Percentiles rank a stretch among this genome's conserved stretches.
Evolutionary conservation across 768 basidiomycete genomes (phyloP).

Genomic region (Ramaria sp.): DNA sequence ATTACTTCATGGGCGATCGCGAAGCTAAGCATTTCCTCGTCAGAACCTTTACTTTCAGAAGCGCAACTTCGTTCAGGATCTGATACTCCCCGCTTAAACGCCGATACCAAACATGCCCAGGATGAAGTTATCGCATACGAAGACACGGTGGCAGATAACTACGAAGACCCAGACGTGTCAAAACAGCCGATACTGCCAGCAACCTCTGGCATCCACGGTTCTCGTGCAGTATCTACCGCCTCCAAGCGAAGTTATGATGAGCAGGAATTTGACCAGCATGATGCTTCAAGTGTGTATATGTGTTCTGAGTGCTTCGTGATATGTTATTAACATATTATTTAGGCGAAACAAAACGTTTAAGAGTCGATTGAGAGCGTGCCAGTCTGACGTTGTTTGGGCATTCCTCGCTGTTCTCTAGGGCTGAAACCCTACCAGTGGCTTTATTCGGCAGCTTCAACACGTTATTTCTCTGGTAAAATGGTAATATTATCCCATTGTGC

Average conservation of each 20-base stretch:
- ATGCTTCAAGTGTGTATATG: neutral
- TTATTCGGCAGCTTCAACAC: neutral
- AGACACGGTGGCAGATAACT: neutral
- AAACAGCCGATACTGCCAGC: neutral
- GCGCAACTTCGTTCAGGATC: neutral
- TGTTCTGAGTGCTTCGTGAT: neutral
- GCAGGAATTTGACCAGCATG: constrained; percentile 4
- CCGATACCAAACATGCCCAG: neutral
- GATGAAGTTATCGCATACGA: constrained; percentile 3
- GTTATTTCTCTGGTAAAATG: neutral
- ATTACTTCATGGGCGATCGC: neutral
- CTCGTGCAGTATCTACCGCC: neutral
- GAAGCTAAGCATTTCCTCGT: neutral
- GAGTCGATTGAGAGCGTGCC: neutral
- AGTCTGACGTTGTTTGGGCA: neutral
- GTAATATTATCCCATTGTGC: neutral
- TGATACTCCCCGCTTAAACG: neutral
- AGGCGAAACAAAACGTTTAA: neutral
- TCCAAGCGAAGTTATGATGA: constrained; percentile 8
- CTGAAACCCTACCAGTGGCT: neutral
- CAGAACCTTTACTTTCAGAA: neutral
- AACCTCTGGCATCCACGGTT: neutral
- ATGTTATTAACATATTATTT: neutral
- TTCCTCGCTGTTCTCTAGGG: neutral
- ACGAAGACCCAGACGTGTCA: neutral